Evolutionary conservation across 2,329 filamentous ascomycete species (phyloP), one percentile per base, ranked within the genome.

Genomic region (Cladosporium sp.): DNA sequence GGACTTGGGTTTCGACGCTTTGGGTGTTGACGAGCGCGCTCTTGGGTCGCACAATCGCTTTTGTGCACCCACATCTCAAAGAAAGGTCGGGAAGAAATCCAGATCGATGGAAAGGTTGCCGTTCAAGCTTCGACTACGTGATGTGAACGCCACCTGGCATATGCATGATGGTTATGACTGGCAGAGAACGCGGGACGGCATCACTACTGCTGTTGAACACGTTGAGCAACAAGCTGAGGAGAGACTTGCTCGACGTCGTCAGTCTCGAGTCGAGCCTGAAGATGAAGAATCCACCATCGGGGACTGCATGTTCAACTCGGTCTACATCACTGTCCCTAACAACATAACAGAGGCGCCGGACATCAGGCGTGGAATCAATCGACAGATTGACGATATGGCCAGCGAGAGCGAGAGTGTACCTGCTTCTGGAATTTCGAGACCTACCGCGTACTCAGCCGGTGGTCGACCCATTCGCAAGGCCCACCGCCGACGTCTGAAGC

Each of bases 91-190:
- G 29, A 42, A 18, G 5, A 25, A 7, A 25, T 32, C 20, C 29
- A 5, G 18, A 42, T 25, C 29, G 25, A 16, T 43, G 35, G 18
- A 51, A 52, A 27, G 36, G 22, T 36, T 66, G 18, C 65, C 92
- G 5, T 70, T 98, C 12, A 84, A 83, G 55, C 76, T 96, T 2
- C 82, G 83, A 4, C 78, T 97, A 13, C 84, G 88, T 20, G 89
- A 96, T 62, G 84, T 95, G 5, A 89, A 97, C 64, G 74, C 96
- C 45, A 96, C 97, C 53, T 98, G 93, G 93, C 95, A 98, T 62
- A 74, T 98, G 1, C 96, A 93, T 67, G 93, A 98, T 72, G 93
- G 93, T 1, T 98, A 95, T 65, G 94, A 98, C 68, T 98, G 94
- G 94, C 80, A 84, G 58, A 79, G 82, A 38, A 98, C 94, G 0